Base-by-base conservation (phyloP, 257 asterid species). In the Solanum virginianum region DNA sequence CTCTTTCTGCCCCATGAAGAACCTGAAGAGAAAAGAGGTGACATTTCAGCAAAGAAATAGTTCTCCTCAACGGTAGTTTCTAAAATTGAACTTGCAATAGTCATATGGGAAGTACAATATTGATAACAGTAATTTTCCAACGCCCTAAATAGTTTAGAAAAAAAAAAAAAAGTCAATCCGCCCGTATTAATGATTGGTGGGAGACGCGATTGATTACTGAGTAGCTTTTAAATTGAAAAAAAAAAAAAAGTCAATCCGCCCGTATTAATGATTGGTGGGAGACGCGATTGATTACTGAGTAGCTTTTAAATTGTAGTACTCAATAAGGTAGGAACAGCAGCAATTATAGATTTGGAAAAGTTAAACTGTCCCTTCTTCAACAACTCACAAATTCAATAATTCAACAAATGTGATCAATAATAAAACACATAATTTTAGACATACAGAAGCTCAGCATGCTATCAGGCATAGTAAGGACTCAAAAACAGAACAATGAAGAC, bases 1-100 rank as follows among this genome's bases (percentile, higher is more conserved):
- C 98, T 90, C 93, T 89, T 90, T 96, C 99, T 55, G 94, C 95
- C 81, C 99, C 98, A 77, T 91, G 97, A 84, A 96, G 87, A 89
- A 92, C 96, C 99, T 96, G 96, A 86, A 88, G 66, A 85, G 79
- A 69, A 86, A 83, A 53, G 49, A 66, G 14, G 82, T 53, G 13
- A 72, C 69, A 80, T 49, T 69, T 93, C 86, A 94, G 89, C 74
- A 84, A 81, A 39, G 53, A 18, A 59, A 15, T 15, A 49, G 26
- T 69, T 17, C 47, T 51, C 82, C 57, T 53, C 62, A 14, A 51
- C 15, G 82, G 17, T 53, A 2, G 9, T 8, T 26, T 53, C 16
- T 29, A 6, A 26, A 77, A 51, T 51, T 77, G 47, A 77, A 53
- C 65, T 53, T 26, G 82, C 49, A 77, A 51, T 26, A 24, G 17